Percentiles rank a stretch among this genome's conserved stretches.
Conservation (phyloP, 1,139 yeast species). For the Candida albicans region DNA sequence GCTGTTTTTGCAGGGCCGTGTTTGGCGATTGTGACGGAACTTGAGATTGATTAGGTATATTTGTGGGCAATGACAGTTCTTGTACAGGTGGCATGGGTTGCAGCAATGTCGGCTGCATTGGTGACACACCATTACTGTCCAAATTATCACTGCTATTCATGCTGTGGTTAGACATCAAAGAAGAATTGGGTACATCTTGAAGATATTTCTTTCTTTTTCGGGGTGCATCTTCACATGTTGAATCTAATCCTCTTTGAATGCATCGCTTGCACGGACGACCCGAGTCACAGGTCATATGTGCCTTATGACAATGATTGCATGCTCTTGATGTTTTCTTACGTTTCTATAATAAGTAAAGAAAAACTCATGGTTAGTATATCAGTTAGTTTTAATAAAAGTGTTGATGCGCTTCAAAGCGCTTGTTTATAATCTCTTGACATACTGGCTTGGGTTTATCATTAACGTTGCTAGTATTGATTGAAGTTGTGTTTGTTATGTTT, state of each 20-base stretch:
- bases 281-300: slow-evolving; percentile 86
- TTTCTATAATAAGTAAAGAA: slow-evolving; percentile 20
- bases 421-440: neutral
- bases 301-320: slow-evolving; percentile 81
- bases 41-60: too few species aligned
- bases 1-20: neutral
- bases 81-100: neutral
- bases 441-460: slow-evolving; percentile 1
- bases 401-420: neutral
- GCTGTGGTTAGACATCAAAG: slow-evolving; percentile 9
- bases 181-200: slow-evolving; percentile 48
- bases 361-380: too few species aligned
- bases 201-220: slow-evolving; percentile 83
- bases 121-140: neutral
- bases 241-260: slow-evolving; percentile 62
- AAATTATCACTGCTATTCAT: neutral
- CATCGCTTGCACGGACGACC: slow-evolving; percentile 83
- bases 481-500: neutral
- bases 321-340: slow-evolving; percentile 73
- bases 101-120: neutral
- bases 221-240: slow-evolving; percentile 87
- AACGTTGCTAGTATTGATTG: neutral
- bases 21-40: too few species aligned
- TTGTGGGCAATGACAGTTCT: too few species aligned
- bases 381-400: slow-evolving; percentile 4